phyloP scores from a whole-genome alignment of 2,329 filamentous ascomycete genomes.

The Cryphonectria parasitica region DNA sequence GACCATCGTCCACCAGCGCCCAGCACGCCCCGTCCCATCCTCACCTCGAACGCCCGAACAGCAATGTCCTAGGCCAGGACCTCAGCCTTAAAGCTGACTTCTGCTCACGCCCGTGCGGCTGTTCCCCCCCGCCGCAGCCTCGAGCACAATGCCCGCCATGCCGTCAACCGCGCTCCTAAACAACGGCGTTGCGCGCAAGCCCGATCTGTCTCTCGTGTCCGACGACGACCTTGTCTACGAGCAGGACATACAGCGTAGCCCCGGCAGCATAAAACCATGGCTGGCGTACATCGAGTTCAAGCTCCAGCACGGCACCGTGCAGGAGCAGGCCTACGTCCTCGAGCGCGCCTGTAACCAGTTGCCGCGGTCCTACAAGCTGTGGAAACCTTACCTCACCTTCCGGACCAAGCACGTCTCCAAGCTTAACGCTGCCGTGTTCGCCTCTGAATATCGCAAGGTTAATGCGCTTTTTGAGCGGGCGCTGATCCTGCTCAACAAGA shows the following conservation, averaged over 20 bases:
- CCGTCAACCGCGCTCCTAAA: slow-evolving; percentile 23
- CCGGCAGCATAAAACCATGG: slow-evolving; percentile 89
- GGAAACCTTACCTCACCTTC: slow-evolving; percentile 95
- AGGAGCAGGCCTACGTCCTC: slow-evolving; percentile 85
- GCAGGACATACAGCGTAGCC: slow-evolving; percentile 88
- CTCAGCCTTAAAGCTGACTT: slow-evolving; percentile 6
- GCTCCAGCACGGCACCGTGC: slow-evolving; percentile 77
- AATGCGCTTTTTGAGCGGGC: slow-evolving; percentile 94
- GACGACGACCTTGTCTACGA: slow-evolving; percentile 95
- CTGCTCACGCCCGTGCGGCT: slow-evolving; percentile 15
- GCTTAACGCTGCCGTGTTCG: slow-evolving; percentile 80
- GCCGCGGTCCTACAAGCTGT: slow-evolving; percentile 95
- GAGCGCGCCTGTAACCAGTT: slow-evolving; percentile 89
- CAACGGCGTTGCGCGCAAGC: slow-evolving; percentile 29
- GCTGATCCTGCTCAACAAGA: slow-evolving; percentile 93
- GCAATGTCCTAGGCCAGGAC: slow-evolving; percentile 25
- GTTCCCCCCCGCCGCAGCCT: slow-evolving; percentile 5
- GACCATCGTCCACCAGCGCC: not conserved
- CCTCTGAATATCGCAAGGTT: slow-evolving; percentile 85
- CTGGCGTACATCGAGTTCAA: slow-evolving; percentile 93
- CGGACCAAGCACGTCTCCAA: slow-evolving; percentile 79
- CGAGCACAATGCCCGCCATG: slow-evolving; percentile 28
- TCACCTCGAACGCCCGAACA: slow-evolving; percentile 14
- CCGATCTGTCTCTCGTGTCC: slow-evolving; percentile 38
- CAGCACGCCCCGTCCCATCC: slow-evolving; percentile 4